Percentiles rank a stretch among this genome's conserved stretches.
phyloP scores from a whole-genome alignment of 768 basidiomycete species.

The Agaricus subrufescens region DNA sequence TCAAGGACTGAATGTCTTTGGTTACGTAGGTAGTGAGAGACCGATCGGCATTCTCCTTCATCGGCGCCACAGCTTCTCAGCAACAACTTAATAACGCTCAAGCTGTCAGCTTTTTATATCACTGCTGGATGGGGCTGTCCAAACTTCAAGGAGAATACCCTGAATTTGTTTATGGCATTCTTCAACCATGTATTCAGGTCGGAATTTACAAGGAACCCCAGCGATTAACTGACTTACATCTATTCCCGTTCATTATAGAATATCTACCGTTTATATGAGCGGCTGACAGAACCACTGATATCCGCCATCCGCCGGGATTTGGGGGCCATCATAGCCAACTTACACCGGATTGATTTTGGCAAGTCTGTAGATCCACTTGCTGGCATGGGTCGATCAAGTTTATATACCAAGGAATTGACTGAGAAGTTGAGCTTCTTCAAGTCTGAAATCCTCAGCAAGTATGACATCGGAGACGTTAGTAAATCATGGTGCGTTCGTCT shows the following conservation, averaged over 20 bases:
- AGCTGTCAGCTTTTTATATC: slow-evolving; percentile 75
- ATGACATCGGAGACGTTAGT: slow-evolving; percentile 65
- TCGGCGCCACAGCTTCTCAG: slow-evolving; percentile 73
- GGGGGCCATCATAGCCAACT: slow-evolving; percentile 67
- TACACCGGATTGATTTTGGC: slow-evolving; percentile 84
- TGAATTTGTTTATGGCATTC: slow-evolving; percentile 45
- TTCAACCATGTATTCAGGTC: slow-evolving; percentile 61
- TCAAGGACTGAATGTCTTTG: slow-evolving; percentile 4
- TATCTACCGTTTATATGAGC: slow-evolving; percentile 45
- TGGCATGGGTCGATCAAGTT: slow-evolving; percentile 63
- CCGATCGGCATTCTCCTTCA: slow-evolving; percentile 67
- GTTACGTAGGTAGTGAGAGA: slow-evolving; percentile 61
- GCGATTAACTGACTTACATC: background rate
- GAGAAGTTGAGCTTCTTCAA: slow-evolving; percentile 86
- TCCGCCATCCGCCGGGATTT: slow-evolving; percentile 77
- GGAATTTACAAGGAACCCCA: slow-evolving; percentile 13
- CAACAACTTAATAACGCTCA: slow-evolving; percentile 78
- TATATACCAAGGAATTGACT: slow-evolving; percentile 88
- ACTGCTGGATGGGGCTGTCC: slow-evolving; percentile 65
- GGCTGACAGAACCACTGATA: slow-evolving; percentile 57
- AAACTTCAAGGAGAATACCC: slow-evolving; percentile 66
- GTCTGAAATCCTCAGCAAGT: slow-evolving; percentile 67
- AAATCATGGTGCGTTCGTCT: slow-evolving; percentile 59
- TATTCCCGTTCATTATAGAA: slow-evolving; percentile 30
- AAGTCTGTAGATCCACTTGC: slow-evolving; percentile 64